Evolutionary conservation across 139 green algal species (phyloP), one percentile per base, ranked within the genome.

Genomic region (Nannochloris sp.): DNA sequence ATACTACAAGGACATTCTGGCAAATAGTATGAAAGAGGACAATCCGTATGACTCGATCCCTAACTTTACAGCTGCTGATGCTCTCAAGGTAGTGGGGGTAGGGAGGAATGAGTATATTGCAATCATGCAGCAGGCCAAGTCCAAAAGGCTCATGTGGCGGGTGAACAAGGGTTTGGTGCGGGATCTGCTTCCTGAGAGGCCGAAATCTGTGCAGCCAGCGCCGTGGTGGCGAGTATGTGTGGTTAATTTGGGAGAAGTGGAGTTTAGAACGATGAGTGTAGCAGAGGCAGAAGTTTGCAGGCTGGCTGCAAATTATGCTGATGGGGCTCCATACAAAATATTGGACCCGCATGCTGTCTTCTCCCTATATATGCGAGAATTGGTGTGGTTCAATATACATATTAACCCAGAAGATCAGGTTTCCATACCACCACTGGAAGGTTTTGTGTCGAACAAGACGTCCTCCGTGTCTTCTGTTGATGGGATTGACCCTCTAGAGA

Each of bases 41-140:
- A 73, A 71, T 31, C 80, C 82, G 5, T 97, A 97, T 65, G 91
- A 96, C 74, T 76, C 80, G 1, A 84, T 97, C 13, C 91, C 91
- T 30, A 97, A 96, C 82, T 97, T 97, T 73, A 91, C 87, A 29
- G 88, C 91, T 2, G 91, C 91, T 11, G 91, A 97, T 69, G 79
- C 80, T 6, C 62, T 96, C 49, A 68, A 79, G 6, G 44, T 91
- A 25, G 72, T 89, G 23, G 91, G 91, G 33, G 82, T 97, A 12
- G 91, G 91, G 0, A 79, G 91, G 59, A 97, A 97, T 62, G 85
- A 96, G 79, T 97, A 94, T 84, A 97, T 97, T 30, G 73, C 86
- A 2, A 84, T 83, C 43, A 82, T 97, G 64, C 29, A 93, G 78
- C 81, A 96, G 93, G 71, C 71, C 46, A 72, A 73, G 31, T 71